Evolutionary conservation across 805 yeast species (phyloP).

Genomic region (Millerozyma miso): DNA sequence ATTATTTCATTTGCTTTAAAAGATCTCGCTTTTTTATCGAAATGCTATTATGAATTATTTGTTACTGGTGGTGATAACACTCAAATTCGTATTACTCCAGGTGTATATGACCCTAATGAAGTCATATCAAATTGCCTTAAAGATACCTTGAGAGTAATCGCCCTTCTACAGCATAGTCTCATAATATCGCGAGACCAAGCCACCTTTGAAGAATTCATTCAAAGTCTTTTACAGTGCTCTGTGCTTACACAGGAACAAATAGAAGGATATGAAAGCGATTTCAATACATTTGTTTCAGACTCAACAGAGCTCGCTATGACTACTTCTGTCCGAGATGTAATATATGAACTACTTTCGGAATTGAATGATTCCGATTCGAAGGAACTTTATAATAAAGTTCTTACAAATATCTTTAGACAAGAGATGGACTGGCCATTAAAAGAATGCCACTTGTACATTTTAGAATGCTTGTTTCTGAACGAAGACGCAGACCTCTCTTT

Average conservation of each 20-base stretch:
- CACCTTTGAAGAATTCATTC: slow-evolving; percentile 17
- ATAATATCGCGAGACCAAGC: slow-evolving; percentile 14
- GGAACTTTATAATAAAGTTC: slow-evolving; percentile 15
- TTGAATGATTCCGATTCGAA: slow-evolving; percentile 39
- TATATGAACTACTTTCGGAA: slow-evolving; percentile 53
- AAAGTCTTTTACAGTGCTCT: slow-evolving; percentile 34
- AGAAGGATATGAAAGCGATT: slow-evolving; percentile 54
- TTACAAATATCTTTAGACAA: slow-evolving; percentile 4
- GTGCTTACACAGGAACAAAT: slow-evolving; percentile 38
- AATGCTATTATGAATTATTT: slow-evolving; percentile 9
- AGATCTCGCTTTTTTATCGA: slow-evolving; percentile 20
- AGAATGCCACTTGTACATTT: slow-evolving; percentile 40
- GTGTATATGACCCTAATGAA: slow-evolving; percentile 14
- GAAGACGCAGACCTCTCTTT: slow-evolving; percentile 23
- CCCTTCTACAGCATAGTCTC: slow-evolving; percentile 24
- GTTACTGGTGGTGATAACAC: slow-evolving; percentile 8
- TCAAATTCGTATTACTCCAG: slow-evolving; percentile 9
- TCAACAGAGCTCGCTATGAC: slow-evolving; percentile 66
- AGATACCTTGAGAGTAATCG: slow-evolving; percentile 30
- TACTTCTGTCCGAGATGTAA: slow-evolving; percentile 53
- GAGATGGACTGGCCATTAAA: slow-evolving; percentile 20
- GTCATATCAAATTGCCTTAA: slow-evolving; percentile 19
- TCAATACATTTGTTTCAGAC: slow-evolving; percentile 66
- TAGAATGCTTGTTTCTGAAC: slow-evolving; percentile 42
- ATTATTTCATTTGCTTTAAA: slow-evolving; percentile 13